A percentile compares a stretch with the other conserved stretches of the same genome.
These are phyloP conservation scores for Cryptosporidium sp. DNA, from an alignment of 169 alveolate genomes.

Conservation along the genomic window DNA sequence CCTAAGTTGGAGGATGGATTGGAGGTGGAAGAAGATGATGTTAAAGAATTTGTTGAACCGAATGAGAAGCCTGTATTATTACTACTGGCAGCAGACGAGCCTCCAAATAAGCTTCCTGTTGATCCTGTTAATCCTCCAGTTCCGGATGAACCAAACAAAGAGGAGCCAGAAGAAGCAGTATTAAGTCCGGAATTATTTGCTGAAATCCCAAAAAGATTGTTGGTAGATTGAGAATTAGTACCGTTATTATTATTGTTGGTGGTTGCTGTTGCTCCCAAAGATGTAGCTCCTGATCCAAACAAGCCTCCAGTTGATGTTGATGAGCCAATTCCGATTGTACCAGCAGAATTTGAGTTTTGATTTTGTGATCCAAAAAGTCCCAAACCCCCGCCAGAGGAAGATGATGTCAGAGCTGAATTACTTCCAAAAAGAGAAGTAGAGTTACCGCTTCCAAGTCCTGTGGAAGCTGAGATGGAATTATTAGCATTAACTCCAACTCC, in stretches of 20 bases:
- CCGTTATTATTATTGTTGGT: too few relatives aligned
- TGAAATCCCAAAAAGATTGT: neutral
- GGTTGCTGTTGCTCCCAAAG: neutral
- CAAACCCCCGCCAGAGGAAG: neutral
- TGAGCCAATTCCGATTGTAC: neutral
- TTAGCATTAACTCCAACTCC: too few relatives aligned
- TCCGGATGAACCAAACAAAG: slow-evolving; percentile 17
- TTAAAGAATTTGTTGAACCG: neutral
- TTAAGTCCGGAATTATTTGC: neutral
- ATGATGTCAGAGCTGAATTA: neutral
- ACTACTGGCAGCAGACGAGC: neutral
- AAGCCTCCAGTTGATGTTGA: slow-evolving; percentile 3
- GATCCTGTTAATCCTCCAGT: neutral
- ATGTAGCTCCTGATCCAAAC: slow-evolving; percentile 9
- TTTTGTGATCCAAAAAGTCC: slow-evolving; percentile 3
- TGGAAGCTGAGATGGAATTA: neutral
- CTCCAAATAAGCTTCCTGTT: neutral
- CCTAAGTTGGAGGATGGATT: neutral
- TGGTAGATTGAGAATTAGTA: neutral
- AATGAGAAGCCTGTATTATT: neutral
- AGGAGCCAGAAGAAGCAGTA: neutral
- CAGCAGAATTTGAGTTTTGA: neutral
- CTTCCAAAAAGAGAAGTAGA: neutral
- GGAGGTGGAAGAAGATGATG: neutral
- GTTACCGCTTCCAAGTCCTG: neutral